Evolutionary conservation across 2,329 filamentous ascomycete genomes (phyloP).

Genomic region (Talaromyces pinophilus): DNA sequence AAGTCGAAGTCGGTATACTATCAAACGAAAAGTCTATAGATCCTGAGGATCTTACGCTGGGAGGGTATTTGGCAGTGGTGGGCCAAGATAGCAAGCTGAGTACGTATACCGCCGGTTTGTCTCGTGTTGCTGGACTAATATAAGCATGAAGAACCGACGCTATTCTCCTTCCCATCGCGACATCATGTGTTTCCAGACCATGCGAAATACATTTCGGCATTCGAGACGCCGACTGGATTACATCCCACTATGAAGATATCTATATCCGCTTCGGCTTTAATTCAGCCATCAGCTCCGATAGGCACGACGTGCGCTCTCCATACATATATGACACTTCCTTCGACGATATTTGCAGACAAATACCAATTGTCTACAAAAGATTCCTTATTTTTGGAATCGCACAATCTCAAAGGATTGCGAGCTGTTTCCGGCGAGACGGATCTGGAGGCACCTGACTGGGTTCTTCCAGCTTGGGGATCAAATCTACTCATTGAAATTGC

Average conservation of each 20-base stretch:
- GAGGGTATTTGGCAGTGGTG: conserved; percentile 75
- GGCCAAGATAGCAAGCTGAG: conserved; percentile 70
- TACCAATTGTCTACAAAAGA: conserved; percentile 68
- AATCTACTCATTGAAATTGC: conserved; percentile 73
- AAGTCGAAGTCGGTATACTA: conserved; percentile 80
- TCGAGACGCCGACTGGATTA: conserved; percentile 73
- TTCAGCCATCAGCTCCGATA: conserved; percentile 49
- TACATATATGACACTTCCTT: conserved; percentile 80
- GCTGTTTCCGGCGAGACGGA: conserved; percentile 76
- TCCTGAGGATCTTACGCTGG: conserved; percentile 72
- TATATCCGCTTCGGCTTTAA: conserved; percentile 53
- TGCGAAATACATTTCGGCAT: conserved; percentile 62
- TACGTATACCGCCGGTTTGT: conserved; percentile 36
- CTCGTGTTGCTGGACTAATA: conserved; percentile 19
- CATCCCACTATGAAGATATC: conserved; percentile 76
- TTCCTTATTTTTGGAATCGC: conserved; percentile 73
- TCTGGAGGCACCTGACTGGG: conserved; percentile 86
- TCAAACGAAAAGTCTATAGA: conserved; percentile 61
- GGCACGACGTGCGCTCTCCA: conserved; percentile 70
- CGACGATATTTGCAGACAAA: conserved; percentile 77
- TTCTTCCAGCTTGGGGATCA: conserved; percentile 75
- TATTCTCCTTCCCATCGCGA: conserved; percentile 81
- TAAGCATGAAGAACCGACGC: conserved; percentile 59
- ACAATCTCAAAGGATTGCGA: conserved; percentile 70
- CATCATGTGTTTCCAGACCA: conserved; percentile 62